Conservation (phyloP, 2,329 filamentous ascomycete genomes). For the Botryotinia calthae region DNA sequence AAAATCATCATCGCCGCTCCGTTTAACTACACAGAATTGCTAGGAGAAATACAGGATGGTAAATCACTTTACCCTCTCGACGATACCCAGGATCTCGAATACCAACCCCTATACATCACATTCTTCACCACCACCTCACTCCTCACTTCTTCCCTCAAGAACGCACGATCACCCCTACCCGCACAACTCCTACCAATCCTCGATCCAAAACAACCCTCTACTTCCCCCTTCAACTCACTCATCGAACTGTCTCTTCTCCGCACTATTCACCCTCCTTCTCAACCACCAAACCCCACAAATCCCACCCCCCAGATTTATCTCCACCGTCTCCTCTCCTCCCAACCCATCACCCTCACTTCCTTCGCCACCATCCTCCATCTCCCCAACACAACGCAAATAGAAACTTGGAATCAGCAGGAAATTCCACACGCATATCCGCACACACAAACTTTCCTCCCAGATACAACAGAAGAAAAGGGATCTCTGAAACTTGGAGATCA, state of each 20-base stretch:
- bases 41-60: neutral
- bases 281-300: neutral
- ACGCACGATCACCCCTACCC: neutral
- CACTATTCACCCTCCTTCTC: neutral
- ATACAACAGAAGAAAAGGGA: neutral
- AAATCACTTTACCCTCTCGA: neutral
- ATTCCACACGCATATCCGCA: constrained; percentile 2
- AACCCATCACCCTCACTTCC: neutral
- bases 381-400: neutral
- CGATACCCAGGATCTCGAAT: neutral
- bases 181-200: constrained; percentile 1
- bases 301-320: neutral
- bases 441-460: neutral
- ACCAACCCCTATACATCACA: neutral
- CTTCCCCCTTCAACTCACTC: neutral
- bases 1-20: constrained; percentile 6
- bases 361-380: neutral
- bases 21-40: neutral
- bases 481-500: neutral
- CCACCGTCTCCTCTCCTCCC: neutral
- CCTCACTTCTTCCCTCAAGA: neutral
- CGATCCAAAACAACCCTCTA: neutral
- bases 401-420: neutral
- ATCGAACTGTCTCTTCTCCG: constrained; percentile 8
- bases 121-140: neutral